phyloP scores from a whole-genome alignment of 73 alveolate species.

The Symbiodinium pilosum region DNA sequence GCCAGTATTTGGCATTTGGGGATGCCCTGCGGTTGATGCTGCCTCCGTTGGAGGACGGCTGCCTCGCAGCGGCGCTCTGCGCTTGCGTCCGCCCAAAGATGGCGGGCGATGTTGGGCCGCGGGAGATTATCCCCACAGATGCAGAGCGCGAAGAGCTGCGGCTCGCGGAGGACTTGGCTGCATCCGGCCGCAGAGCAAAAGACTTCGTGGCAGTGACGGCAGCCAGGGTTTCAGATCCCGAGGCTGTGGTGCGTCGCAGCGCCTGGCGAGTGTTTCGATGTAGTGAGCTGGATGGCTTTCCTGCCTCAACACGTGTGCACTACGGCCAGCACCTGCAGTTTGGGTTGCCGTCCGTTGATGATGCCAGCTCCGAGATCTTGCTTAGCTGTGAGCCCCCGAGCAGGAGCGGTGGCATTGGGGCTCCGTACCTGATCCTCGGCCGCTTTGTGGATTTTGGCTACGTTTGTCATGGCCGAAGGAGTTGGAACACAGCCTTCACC shows the following conservation, averaged over 20 bases:
- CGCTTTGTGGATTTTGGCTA: slow-evolving; percentile 50
- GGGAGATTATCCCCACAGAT: neutral
- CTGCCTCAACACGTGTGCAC: slow-evolving; percentile 11
- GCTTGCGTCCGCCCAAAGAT: slow-evolving; percentile 51
- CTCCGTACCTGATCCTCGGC: slow-evolving; percentile 46
- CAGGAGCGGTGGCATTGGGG: slow-evolving; percentile 46
- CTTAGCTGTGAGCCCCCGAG: slow-evolving; percentile 82
- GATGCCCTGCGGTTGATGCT: slow-evolving; percentile 43
- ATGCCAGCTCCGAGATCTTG: slow-evolving; percentile 10
- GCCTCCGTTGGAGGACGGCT: neutral
- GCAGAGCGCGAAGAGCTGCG: slow-evolving; percentile 52
- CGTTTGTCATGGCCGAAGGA: slow-evolving; percentile 12
- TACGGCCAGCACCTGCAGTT: slow-evolving; percentile 26
- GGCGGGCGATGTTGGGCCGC: slow-evolving; percentile 36
- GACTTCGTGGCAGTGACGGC: slow-evolving; percentile 47
- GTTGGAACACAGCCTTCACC: slow-evolving; percentile 37
- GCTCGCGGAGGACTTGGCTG: slow-evolving; percentile 38
- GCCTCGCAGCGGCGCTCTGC: slow-evolving; percentile 17
- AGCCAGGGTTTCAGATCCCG: neutral
- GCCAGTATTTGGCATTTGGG: neutral
- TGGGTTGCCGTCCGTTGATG: slow-evolving; percentile 28
- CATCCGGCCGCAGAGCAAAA: slow-evolving; percentile 37
- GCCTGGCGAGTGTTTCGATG: slow-evolving; percentile 53
- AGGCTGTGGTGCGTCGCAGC: neutral
- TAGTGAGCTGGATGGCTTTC: slow-evolving; percentile 48